These are phyloP conservation scores for Marsdenia floribunda DNA, from an alignment of 257 asterid species.

Conservation along the genomic window DNA sequence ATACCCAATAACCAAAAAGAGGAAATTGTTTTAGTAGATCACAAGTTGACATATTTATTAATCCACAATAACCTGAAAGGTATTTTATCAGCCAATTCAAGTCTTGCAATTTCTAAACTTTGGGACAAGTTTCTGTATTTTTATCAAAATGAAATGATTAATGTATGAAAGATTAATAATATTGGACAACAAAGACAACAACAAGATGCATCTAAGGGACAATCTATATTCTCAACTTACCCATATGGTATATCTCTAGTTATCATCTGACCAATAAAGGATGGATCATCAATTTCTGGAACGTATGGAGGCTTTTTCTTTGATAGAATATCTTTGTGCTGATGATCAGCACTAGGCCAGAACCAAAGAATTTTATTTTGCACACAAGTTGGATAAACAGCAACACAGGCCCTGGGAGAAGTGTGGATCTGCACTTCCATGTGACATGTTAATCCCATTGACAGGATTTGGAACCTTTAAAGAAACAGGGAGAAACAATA, in stretches of 20 bases:
- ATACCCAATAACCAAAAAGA: not conserved
- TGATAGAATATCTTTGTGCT: slow-evolving; percentile 44
- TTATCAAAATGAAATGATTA: slow-evolving; percentile 2
- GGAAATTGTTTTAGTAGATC: not conserved
- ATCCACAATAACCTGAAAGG: not conserved
- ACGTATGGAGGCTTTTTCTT: slow-evolving; percentile 70
- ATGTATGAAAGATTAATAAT: slow-evolving; percentile 1
- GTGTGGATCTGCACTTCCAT: slow-evolving; percentile 59
- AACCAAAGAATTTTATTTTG: slow-evolving; percentile 90
- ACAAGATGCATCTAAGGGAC: not conserved
- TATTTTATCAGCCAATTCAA: not conserved
- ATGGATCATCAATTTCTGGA: slow-evolving; percentile 86
- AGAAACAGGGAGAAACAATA: too few species aligned
- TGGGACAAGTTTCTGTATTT: not conserved
- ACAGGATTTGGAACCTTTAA: not conserved
- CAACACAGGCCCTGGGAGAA: slow-evolving; percentile 72
- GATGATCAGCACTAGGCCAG: slow-evolving; percentile 82
- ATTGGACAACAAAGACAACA: not conserved
- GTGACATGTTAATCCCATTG: slow-evolving; percentile 9
- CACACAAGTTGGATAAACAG: slow-evolving; percentile 76
- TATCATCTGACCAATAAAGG: slow-evolving; percentile 46
- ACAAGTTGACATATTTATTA: not conserved
- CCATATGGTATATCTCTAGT: slow-evolving; percentile 78
- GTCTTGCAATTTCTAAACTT: not conserved
- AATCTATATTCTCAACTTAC: slow-evolving; percentile 30